Base-by-base conservation (phyloP, 331 rosid genomes). In the Stylosanthes scabra region DNA sequence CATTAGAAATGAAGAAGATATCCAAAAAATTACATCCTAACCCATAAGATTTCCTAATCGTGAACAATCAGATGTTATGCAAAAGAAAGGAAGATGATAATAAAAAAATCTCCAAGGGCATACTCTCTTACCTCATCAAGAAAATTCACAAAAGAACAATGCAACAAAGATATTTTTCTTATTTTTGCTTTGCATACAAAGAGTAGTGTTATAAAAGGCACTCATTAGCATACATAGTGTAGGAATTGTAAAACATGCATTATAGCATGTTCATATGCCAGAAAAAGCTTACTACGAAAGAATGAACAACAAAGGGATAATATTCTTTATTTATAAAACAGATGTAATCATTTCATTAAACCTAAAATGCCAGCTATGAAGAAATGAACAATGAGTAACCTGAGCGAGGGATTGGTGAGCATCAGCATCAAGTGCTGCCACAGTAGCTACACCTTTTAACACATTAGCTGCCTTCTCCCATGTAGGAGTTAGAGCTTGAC, bases 381-480 rank as follows among this genome's bases (percentile, higher is more conserved):
- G 72, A 72, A 40, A 64, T 56, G 44, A 61, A 75, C 74, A 51
- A 52, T 58, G 28, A 54, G 54, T 52, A 76, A 90, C 99, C 99
- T 95, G 97, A 87, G 98, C 97, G 44, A 95, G 77, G 14, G 97
- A 72, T 83, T 86, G 78, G 80, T 95, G 98, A 37, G 93, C 99
- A 69, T 95, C 97, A 34, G 96, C 99, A 76, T 95, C 97, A 45
- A 95, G 91, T 58, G 99, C 99, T 28, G 98, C 99, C 80, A 95
- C 90, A 28, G 97, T 86, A 25, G 83, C 98, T 4, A 95, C 97
- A 11, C 99, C 99, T 83, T 95, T 95, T 70, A 95, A 82, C 68
- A 92, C 88, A 69, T 85, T 75, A 46, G 99, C 97, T 3, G 91
- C 96, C 78, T 90, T 95, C 87, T 95, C 99, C 99, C 99, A 95